Base-by-base conservation (phyloP, 2,329 filamentous ascomycete species). In the Xylaria sp. region DNA sequence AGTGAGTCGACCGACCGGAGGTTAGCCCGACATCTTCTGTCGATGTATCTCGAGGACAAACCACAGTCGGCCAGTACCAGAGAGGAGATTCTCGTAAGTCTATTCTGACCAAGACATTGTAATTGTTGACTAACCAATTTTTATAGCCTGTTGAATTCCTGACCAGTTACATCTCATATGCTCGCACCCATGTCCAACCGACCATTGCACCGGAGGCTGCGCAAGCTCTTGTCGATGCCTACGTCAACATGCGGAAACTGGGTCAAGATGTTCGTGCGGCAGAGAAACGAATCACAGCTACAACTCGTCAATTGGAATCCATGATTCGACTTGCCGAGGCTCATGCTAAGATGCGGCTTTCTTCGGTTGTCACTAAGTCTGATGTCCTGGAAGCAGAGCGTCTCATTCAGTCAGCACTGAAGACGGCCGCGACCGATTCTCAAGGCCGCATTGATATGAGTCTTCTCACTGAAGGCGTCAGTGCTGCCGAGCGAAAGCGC, bases 271-370 rank as follows among this genome's bases (percentile, higher is more conserved):
- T 93, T 42, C 91, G 93, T 53, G 83, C 92, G 2, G 85, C 90
- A 2, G 95, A 99, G 75, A 93, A 95, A 75, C 91, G 94, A 66
- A 99, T 99, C 77, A 99, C 94, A 0, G 94, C 94, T 47, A 99
- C 94, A 2, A 99, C 95, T 0, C 86, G 94, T 72, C 94, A 99
- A 76, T 82, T 99, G 4, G 95, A 99, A 77, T 94, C 89, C 51
- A 99, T 99, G 95, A 97, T 99, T 72, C 93, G 94, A 63, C 88
- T 99, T 2, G 79, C 92, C 1, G 94, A 99, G 78, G 94, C 92
- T 0, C 95, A 99, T 75, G 95, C 94, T 54, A 97, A 97, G 76
- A 99, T 99, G 95, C 89, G 94, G 3, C 83, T 99, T 4, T 85
- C 89, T 0, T 73, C 80, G 2, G 83, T 80, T 11, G 94, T 99